Evolutionary conservation across 2,329 filamentous ascomycete genomes (phyloP).

Genomic region (Ceratocystis diversiconidia): DNA sequence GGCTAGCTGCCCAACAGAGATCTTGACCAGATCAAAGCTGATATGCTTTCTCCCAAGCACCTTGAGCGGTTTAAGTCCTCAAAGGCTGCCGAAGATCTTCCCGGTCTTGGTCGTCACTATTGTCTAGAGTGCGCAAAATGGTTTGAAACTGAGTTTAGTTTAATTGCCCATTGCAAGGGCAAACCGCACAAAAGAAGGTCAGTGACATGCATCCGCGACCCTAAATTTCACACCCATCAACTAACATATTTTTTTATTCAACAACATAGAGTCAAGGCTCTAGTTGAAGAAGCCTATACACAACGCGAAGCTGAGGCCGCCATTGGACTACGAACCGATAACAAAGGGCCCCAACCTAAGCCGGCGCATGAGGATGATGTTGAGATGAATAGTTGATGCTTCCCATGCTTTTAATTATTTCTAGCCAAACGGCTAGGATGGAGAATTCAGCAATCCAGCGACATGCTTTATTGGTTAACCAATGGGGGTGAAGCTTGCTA

Average conservation of each 20-base stretch:
- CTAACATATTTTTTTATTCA: constrained; percentile 13
- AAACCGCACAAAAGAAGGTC: constrained; percentile 91
- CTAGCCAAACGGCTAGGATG: background rate
- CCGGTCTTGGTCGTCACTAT: constrained; percentile 72
- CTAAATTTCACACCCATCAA: background rate
- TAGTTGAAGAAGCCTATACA: constrained; percentile 73
- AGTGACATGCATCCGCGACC: constrained; percentile 19
- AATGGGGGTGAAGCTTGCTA: no score
- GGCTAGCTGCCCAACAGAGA: constrained; percentile 44
- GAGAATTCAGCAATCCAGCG: background rate
- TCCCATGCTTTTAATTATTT: background rate
- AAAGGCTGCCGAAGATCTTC: constrained; percentile 74
- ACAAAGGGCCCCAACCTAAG: constrained; percentile 30
- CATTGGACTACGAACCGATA: constrained; percentile 56
- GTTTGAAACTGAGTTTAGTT: constrained; percentile 73
- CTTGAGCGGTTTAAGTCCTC: constrained; percentile 63
- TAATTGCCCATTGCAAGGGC: constrained; percentile 62
- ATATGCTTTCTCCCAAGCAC: constrained; percentile 65
- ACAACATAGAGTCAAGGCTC: constrained; percentile 53
- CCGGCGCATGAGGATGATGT: constrained; percentile 22
- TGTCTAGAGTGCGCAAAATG: constrained; percentile 91
- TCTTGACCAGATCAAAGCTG: constrained; percentile 80
- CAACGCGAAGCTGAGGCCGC: constrained; percentile 78
- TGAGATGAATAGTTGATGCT: constrained; percentile 26
- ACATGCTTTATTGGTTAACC: background rate